Base-by-base conservation (phyloP, 345 rosid species). In the Conringia planisiliqua region DNA sequence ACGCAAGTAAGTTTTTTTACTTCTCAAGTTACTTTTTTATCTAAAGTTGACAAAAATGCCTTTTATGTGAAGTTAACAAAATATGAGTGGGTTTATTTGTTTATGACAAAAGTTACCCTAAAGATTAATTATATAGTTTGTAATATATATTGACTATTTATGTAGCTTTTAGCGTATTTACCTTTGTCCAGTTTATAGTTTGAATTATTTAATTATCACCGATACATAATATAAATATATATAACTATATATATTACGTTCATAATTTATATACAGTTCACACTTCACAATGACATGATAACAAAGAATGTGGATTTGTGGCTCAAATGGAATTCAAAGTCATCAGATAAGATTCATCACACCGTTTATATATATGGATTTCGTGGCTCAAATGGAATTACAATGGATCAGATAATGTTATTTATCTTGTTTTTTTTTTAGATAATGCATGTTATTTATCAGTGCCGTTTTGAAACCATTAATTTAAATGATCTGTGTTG, bases 1-100 rank as follows among this genome's bases (percentile, higher is more conserved):
- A 51, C 74, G 77, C 86, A 85, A 82, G 86, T 86, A 61, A 66
- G 73, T 66, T 64, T 13, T 13, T 11, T 29, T 27, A 18, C 6
- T 48, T 7, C 55, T 29, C 33, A 0, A 39, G 27, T 7, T 7
- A 17, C 27, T 2, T 4, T 68, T 55, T 50, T 14, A 3, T n/a
- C 10, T n/a, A 22, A 9, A n/a, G n/a, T n/a, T n/a, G n/a, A n/a
- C n/a, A n/a, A n/a, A n/a, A n/a, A n/a, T n/a, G n/a, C n/a, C 8
- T 22, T 22, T 22, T 22, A 1, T 22, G 24, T 22, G 1, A 22
- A 22, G 2, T 22, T n/a, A n/a, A n/a, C n/a, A n/a, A n/a, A n/a
- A n/a, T n/a, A n/a, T n/a, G n/a, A 22, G 2, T 22, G 24, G 1
- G 24, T 22, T 22, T 30, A 30, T 30, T 30, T 30, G 33, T 5